These are phyloP conservation scores for Rubia peregrina DNA, from an alignment of 305 asterid species.

Conservation along the genomic window DNA sequence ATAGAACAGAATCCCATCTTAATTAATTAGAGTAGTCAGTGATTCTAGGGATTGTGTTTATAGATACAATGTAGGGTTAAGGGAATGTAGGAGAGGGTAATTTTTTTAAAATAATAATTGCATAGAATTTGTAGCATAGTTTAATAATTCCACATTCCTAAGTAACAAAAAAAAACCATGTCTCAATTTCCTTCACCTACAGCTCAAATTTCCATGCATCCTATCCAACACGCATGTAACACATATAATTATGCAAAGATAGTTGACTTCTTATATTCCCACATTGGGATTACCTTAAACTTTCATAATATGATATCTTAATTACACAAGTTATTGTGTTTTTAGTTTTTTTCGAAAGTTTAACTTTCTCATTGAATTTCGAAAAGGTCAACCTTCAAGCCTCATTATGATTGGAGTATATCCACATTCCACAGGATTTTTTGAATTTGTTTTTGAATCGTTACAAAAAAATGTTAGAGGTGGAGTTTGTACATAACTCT, in stretches of 20 bases:
- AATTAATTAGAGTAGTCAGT: background rate
- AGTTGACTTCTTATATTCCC: background rate
- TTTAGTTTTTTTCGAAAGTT: background rate
- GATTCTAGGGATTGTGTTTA: background rate
- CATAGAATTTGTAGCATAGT: no score
- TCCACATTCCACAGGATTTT: no score
- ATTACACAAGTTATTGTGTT: background rate
- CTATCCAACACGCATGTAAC: no score
- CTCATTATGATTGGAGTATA: no score
- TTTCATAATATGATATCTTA: background rate
- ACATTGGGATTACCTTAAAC: background rate
- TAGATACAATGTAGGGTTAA: background rate
- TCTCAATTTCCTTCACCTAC: conserved; percentile 14
- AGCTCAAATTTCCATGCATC: conserved; percentile 1
- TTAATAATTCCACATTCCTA: background rate
- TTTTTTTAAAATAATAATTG: background rate
- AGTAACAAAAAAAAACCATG: background rate
- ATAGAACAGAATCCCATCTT: background rate
- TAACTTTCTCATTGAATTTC: background rate
- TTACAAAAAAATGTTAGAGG: no score
- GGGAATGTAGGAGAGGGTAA: background rate
- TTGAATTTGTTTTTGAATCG: no score
- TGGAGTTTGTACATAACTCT: no score
- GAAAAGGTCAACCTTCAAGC: background rate
- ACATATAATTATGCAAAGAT: background rate